Conservation (phyloP, 1,284 basidiomycete species). For the Rhodotorula sp. region DNA sequence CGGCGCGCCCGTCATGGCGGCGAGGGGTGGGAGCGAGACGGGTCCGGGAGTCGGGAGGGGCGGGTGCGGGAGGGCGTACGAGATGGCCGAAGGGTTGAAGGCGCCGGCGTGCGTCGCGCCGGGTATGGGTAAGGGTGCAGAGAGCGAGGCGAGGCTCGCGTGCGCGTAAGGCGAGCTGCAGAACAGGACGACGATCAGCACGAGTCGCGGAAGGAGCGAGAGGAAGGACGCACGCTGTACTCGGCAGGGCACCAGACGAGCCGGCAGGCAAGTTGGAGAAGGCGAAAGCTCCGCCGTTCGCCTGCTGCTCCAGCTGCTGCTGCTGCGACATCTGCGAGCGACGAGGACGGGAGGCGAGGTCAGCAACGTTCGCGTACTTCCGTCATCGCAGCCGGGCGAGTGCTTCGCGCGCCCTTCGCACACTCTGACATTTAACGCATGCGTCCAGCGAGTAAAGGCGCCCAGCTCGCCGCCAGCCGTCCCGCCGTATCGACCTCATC, state of each 20-base stretch:
- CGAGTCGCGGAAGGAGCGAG: not conserved
- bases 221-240: not conserved
- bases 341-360: too few species aligned
- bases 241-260: not conserved
- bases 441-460: too few species aligned
- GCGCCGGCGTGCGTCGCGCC: not conserved
- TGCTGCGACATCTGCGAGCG: slow-evolving; percentile 1
- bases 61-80: not conserved
- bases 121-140: not conserved
- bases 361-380: too few species aligned
- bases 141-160: not conserved
- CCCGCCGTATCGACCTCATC: too few species aligned
- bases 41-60: not conserved
- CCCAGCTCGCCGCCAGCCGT: too few species aligned
- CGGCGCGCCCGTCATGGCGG: not conserved
- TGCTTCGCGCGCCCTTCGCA: not conserved
- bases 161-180: not conserved
- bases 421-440: too few species aligned
- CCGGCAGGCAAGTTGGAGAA: not conserved
- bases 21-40: not conserved
- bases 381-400: not conserved
- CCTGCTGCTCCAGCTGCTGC: not conserved
- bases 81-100: not conserved
- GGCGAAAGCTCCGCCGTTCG: not conserved
- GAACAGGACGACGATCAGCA: not conserved